A percentile compares a stretch with the other conserved stretches of the same genome.
These are phyloP conservation scores for Coniferiporia sulphurascens DNA, from an alignment of 1,284 basidiomycete species.

Conservation along the genomic window DNA sequence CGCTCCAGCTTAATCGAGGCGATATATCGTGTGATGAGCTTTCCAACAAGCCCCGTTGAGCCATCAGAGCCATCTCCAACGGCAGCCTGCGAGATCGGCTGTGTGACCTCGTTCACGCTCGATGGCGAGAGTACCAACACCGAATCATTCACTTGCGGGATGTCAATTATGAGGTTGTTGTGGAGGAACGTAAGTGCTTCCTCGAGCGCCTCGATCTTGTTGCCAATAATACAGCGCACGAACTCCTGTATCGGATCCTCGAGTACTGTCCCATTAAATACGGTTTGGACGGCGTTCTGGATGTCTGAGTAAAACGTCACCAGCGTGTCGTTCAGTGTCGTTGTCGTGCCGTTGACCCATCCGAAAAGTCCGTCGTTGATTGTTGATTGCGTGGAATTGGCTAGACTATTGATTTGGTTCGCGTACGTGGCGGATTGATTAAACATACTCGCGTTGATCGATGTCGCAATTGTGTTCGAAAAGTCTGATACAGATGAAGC, in stretches of 20 bases:
- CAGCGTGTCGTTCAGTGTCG: constrained; percentile 78
- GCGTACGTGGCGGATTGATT: constrained; percentile 79
- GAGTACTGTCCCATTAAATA: constrained; percentile 82
- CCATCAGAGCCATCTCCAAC: constrained; percentile 55
- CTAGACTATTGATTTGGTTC: constrained; percentile 64
- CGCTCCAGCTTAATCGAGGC: constrained; percentile 73
- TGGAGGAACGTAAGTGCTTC: constrained; percentile 89
- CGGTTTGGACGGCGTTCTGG: constrained; percentile 59
- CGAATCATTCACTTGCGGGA: constrained; percentile 69
- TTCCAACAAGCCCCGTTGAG: constrained; percentile 62
- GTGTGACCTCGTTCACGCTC: constrained; percentile 68
- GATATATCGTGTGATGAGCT: constrained; percentile 71
- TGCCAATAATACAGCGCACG: constrained; percentile 83
- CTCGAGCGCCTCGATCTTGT: constrained; percentile 84
- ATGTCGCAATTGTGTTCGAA: constrained; percentile 64
- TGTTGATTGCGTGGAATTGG: constrained; percentile 62
- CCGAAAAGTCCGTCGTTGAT: constrained; percentile 88
- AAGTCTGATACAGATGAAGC: constrained; percentile 60
- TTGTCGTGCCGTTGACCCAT: constrained; percentile 92
- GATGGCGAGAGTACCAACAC: constrained; percentile 71
- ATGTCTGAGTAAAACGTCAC: constrained; percentile 72
- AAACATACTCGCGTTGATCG: constrained; percentile 77
- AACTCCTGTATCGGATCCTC: constrained; percentile 83
- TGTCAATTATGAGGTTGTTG: constrained; percentile 75
- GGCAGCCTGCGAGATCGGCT: constrained; percentile 77